These are phyloP conservation scores for Dicorynia guianensis DNA, from an alignment of 306 rosid genomes.

Conservation along the genomic window DNA sequence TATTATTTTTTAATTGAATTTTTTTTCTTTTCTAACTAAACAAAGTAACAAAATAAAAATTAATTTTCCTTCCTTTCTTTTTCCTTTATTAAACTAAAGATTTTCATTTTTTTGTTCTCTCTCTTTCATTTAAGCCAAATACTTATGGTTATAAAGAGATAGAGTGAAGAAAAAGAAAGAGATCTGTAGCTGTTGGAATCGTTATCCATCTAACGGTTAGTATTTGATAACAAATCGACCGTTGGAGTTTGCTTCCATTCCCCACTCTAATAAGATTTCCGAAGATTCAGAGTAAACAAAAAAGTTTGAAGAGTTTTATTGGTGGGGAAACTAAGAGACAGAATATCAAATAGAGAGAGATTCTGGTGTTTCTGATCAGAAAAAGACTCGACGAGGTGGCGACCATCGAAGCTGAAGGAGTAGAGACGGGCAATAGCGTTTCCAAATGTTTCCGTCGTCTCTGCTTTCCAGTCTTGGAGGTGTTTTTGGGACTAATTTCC, in stretches of 20 bases:
- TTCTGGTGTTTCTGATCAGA: neutral
- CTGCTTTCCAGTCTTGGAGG: conserved; percentile 39
- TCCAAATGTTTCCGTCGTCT: conserved; percentile 69
- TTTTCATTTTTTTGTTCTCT: no score
- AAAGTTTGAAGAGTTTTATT: neutral
- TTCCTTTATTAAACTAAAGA: no score
- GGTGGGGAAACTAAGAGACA: neutral
- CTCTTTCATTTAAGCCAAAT: no score
- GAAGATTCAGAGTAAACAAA: neutral
- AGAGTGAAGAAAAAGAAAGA: neutral
- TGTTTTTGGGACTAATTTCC: no score
- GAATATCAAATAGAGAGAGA: neutral
- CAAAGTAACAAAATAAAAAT: no score
- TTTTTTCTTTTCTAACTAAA: no score
- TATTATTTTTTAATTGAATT: no score
- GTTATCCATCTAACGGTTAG: conserved; percentile 12
- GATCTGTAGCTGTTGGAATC: conserved; percentile 38
- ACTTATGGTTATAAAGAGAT: conserved; percentile 53
- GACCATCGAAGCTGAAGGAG: conserved; percentile 50
- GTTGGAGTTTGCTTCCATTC: conserved; percentile 33
- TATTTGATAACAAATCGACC: conserved; percentile 33
- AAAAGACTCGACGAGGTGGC: conserved; percentile 59
- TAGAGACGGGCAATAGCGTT: conserved; percentile 71
- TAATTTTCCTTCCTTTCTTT: no score
- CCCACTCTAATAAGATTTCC: neutral